phyloP scores from a whole-genome alignment of 1,284 basidiomycete genomes.

The Athelia psychrophila region DNA sequence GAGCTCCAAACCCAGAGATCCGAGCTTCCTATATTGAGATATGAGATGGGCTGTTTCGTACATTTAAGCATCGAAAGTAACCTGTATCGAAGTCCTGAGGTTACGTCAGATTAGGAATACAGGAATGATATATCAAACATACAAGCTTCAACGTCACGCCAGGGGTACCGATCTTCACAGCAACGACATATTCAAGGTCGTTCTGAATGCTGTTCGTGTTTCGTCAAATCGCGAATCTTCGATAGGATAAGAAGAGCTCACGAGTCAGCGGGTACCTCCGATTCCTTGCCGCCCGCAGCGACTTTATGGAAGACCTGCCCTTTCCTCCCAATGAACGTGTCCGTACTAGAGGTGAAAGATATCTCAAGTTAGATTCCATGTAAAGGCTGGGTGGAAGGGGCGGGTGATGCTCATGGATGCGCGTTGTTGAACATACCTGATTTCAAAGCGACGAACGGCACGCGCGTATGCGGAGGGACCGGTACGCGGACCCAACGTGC shows the following conservation, averaged over 20 bases:
- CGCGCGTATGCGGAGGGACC: background rate
- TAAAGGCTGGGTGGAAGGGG: background rate
- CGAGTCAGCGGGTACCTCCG: background rate
- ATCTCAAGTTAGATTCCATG: background rate
- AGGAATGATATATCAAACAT: background rate
- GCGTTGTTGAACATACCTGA: background rate
- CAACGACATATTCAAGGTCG: constrained; percentile 34
- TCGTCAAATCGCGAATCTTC: background rate
- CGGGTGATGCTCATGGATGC: too few species aligned
- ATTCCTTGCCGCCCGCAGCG: background rate
- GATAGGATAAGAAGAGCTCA: background rate
- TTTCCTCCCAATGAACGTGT: background rate
- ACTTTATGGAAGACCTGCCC: background rate
- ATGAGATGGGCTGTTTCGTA: background rate
- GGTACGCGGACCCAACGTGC: background rate
- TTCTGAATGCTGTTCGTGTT: background rate
- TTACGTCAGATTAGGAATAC: too few species aligned
- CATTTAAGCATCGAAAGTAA: background rate
- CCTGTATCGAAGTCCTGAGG: background rate
- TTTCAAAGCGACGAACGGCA: background rate
- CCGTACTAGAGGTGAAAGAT: background rate
- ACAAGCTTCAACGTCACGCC: constrained; percentile 32
- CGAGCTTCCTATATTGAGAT: background rate
- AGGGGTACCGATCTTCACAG: constrained; percentile 36
- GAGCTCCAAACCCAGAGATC: constrained; percentile 21